Evolutionary conservation across 805 yeast genomes (phyloP).

Genomic region (Sugiyamaella chiloensis): DNA sequence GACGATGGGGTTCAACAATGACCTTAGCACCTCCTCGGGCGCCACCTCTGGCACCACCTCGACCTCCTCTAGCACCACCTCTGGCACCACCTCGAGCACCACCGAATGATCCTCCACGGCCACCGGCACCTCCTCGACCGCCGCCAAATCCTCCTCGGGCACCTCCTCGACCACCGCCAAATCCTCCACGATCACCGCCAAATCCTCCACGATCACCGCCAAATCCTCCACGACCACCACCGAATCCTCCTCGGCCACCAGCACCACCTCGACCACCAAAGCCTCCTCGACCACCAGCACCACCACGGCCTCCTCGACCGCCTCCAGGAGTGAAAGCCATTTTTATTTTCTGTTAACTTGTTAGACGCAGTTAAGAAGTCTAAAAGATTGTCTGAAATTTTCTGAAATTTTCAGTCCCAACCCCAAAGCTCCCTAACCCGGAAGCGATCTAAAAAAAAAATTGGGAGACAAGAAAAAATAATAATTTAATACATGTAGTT

Average conservation of each 20-base stretch:
- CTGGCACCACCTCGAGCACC: slow-evolving; percentile 50
- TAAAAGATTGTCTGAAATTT: too few species aligned
- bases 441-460: too few species aligned
- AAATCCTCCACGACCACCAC: slow-evolving; percentile 41
- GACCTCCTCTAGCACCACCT: slow-evolving; percentile 54
- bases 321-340: slow-evolving; percentile 76
- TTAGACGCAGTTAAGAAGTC: too few species aligned
- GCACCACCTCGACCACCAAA: slow-evolving; percentile 24
- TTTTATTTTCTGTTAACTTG: slow-evolving; percentile 26
- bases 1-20: slow-evolving; percentile 97
- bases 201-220: slow-evolving; percentile 38
- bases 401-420: too few species aligned
- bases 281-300: slow-evolving; percentile 44
- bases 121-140: slow-evolving; percentile 48
- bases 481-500: too few species aligned
- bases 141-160: slow-evolving; percentile 31
- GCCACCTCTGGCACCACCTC: slow-evolving; percentile 56
- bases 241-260: slow-evolving; percentile 29
- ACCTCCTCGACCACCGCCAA: slow-evolving; percentile 36
- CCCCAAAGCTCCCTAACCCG: too few species aligned
- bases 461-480: too few species aligned
- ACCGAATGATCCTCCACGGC: slow-evolving; percentile 42
- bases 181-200: slow-evolving; percentile 35
- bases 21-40: slow-evolving; percentile 82
- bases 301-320: slow-evolving; percentile 33